These are phyloP conservation scores for Candida labiduridarum DNA, from an alignment of 1,139 yeast species.

Conservation along the genomic window DNA sequence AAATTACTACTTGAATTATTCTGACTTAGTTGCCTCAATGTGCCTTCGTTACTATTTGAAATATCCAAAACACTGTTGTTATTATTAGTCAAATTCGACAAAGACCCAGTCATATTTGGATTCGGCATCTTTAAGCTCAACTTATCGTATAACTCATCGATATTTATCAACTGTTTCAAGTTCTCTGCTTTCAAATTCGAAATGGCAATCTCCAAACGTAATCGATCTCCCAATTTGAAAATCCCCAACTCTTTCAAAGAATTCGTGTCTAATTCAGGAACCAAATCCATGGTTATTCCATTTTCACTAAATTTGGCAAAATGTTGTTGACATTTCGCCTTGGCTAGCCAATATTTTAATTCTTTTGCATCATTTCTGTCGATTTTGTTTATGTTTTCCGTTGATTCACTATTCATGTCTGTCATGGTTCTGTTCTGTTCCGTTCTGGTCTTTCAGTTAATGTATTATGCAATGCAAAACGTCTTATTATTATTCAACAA, in stretches of 20 bases:
- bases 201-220: constrained; percentile 62
- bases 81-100: constrained; percentile 4
- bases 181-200: constrained; percentile 40
- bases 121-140: constrained; percentile 10
- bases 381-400: not conserved
- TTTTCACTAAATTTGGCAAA: constrained; percentile 40
- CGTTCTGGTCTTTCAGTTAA: not conserved
- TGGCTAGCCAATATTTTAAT: constrained; percentile 40
- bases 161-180: constrained; percentile 34
- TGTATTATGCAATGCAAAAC: constrained; percentile 1
- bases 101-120: not conserved
- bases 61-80: constrained; percentile 10
- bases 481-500: not conserved
- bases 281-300: constrained; percentile 61
- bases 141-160: constrained; percentile 27
- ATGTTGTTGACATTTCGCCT: constrained; percentile 41
- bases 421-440: not conserved
- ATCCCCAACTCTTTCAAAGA: constrained; percentile 77
- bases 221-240: constrained; percentile 78
- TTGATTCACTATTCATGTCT: not conserved
- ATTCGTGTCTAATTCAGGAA: constrained; percentile 66
- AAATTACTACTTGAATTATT: constrained; percentile 5
- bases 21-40: constrained; percentile 15
- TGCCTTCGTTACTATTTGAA: constrained; percentile 17
- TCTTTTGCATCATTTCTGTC: constrained; percentile 19